Percentiles rank a stretch among this genome's conserved stretches.
Conservation (phyloP, 169 alveolate genomes). For the Plasmodium cynomolgi region DNA sequence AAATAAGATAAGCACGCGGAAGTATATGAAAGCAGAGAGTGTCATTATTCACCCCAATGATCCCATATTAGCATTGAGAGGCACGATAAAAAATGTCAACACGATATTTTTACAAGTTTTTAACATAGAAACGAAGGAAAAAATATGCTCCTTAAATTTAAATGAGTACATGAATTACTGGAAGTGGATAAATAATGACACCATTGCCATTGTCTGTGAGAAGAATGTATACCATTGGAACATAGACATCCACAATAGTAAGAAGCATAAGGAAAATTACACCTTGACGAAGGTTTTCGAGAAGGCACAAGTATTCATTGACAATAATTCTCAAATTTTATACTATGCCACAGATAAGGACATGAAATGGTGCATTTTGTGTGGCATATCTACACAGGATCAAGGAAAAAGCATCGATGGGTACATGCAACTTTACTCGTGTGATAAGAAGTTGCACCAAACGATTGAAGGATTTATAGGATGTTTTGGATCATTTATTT, state of each 20-base stretch:
- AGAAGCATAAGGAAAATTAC: constrained; percentile 71
- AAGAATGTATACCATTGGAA: constrained; percentile 93
- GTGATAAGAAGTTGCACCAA: constrained; percentile 94
- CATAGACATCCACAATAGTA: constrained; percentile 84
- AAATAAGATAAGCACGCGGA: constrained; percentile 85
- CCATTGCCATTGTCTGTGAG: constrained; percentile 94
- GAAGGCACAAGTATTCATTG: constrained; percentile 90
- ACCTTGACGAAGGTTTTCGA: constrained; percentile 91
- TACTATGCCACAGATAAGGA: constrained; percentile 90
- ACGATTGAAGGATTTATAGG: constrained; percentile 96
- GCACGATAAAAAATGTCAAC: constrained; percentile 82
- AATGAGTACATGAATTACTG: constrained; percentile 93
- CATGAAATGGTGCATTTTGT: constrained; percentile 94
- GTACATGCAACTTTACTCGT: constrained; percentile 94
- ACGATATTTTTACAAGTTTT: constrained; percentile 89
- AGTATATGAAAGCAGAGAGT: constrained; percentile 97
- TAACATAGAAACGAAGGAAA: constrained; percentile 94
- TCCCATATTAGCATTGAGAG: constrained; percentile 95
- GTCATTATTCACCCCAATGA: constrained; percentile 96
- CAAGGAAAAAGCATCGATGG: constrained; percentile 93
- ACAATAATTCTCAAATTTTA: constrained; percentile 92
- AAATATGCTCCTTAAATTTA: constrained; percentile 93
- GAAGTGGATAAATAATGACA: constrained; percentile 94
- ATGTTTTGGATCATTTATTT: constrained; percentile 92
- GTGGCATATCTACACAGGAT: constrained; percentile 93